Evolutionary conservation across 2,329 filamentous ascomycete species (phyloP), one percentile per base, ranked within the genome.

Genomic region (Diaporthe capsici): DNA sequence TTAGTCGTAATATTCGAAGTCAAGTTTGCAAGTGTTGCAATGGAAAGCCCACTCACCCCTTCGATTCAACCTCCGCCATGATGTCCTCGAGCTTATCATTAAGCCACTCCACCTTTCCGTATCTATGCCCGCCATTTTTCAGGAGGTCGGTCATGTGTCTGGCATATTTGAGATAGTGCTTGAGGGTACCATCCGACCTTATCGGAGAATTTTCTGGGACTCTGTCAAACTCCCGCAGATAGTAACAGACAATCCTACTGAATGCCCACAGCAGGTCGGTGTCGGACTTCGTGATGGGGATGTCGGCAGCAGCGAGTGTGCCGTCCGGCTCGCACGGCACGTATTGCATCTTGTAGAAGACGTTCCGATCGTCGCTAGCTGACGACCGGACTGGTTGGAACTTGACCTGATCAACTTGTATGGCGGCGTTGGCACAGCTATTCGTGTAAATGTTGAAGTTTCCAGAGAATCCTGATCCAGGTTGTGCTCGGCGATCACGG

Each of bases 161-260:
- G n/a, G 77, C 76, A 47, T 75, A 78, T 42, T 71, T 58, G 12
- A 79, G 70, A 37, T 80, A 78, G 10, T 44, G 71, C 22, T 47
- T 67, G 17, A 67, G 20, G 4, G 78, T 63, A 4, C 28, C 8
- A 13, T 73, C 71, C 12, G 28, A 51, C 9, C 58, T 44, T 39
- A 17, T n/a, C 4, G 71, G 37, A n/a, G 71, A 39, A 57, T 79
- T 72, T 4, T 28, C 28, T 7, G 76, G 70, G 12, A 77, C 49
- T 12, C 60, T 47, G 65, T 77, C 60, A n/a, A 78, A 63, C 20
- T 65, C n/a, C 44, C 76, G 22, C n/a, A 79, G 49, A 37, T 76
- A 79, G 63, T 73, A 79, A 15, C 60, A 67, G 6, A 76, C 51
- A 25, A 79, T 77, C 8, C 78, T 72, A 15, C 72, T 72, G 8